Conservation (phyloP, 148 eudicot genomes). For the Mesembryanthemum crystallinum region DNA sequence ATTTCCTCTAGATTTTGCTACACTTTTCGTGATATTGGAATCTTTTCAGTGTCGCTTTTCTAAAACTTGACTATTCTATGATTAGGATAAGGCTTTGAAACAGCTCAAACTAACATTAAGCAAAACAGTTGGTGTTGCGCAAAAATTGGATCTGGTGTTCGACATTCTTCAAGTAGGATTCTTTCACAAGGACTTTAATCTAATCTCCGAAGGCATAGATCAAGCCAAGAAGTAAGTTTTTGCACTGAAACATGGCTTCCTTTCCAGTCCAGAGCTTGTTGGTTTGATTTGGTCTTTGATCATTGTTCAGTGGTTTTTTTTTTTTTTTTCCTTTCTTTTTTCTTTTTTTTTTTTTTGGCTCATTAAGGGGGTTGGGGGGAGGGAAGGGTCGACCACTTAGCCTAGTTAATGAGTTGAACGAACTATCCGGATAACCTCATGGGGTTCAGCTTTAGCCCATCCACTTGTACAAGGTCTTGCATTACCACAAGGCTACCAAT, state of each 20-base stretch:
- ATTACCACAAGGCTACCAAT: too few relatives aligned
- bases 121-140: conserved; percentile 98
- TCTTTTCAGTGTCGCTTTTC: not conserved
- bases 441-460: too few relatives aligned
- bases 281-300: not conserved
- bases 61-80: not conserved
- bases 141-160: conserved; percentile 96
- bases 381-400: too few relatives aligned
- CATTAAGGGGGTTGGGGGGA: too few relatives aligned
- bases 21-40: not conserved
- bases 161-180: conserved; percentile 78
- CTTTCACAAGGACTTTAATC: conserved; percentile 94
- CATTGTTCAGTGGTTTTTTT: conserved; percentile 4
- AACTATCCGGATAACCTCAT: too few relatives aligned
- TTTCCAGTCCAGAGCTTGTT: not conserved
- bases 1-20: not conserved
- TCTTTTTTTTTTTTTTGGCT: too few relatives aligned
- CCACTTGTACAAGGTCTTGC: too few relatives aligned
- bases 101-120: conserved; percentile 88
- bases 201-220: conserved; percentile 84
- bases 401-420: too few relatives aligned
- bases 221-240: conserved; percentile 80
- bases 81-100: conserved; percentile 83
- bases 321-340: too few relatives aligned
- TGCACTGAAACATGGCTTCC: not conserved